Evolutionary conservation across 331 rosid genomes (phyloP), one percentile per base, ranked within the genome.

Genomic region (Malus hybrid): DNA sequence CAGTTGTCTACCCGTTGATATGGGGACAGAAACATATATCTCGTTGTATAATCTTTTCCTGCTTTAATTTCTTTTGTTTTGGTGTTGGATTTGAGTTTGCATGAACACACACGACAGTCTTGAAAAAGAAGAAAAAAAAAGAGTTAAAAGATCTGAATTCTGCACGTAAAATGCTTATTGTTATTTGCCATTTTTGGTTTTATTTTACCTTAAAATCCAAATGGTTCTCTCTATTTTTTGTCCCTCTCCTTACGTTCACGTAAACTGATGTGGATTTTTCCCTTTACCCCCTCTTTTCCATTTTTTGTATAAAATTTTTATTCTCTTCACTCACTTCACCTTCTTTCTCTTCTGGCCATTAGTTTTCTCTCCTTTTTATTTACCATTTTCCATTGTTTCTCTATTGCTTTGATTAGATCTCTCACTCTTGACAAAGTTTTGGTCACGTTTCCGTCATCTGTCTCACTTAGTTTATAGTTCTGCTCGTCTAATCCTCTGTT

Each of bases 261-360:
- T 72, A 71, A 67, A 70, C 67, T 71, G 68, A 63, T 44, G n/a
- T 52, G 32, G 55, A 64, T 18, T 55, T 75, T 71, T 28, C 29
- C 3, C 29, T 28, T 28, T 28, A 2, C 29, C 29, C 29, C 29
- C 29, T 28, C 29, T 28, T 28, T 28, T 28, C 29, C 29, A 28
- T 28, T 28, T 28, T 28, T 28, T 28, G 29, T 28, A 28, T 28
- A 28, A 28, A 28, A 44, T 0, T 7, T 72, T 81, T 81, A 77
- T 81, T 77, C 76, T 66, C 84, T 76, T 72, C 78, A 65, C 85
- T 79, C 28, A 57, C 63, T 22, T 57, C 63, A 57, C 29, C 22
- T 73, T 36, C 85, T 77, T 70, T 48, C 46, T 75, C 68, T 28
- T 20, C 77, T 56, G 83, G 28, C 90, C 77, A 65, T 83, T 87